Evolutionary conservation across 345 rosid species (phyloP).

Genomic region (Turritis glabra): DNA sequence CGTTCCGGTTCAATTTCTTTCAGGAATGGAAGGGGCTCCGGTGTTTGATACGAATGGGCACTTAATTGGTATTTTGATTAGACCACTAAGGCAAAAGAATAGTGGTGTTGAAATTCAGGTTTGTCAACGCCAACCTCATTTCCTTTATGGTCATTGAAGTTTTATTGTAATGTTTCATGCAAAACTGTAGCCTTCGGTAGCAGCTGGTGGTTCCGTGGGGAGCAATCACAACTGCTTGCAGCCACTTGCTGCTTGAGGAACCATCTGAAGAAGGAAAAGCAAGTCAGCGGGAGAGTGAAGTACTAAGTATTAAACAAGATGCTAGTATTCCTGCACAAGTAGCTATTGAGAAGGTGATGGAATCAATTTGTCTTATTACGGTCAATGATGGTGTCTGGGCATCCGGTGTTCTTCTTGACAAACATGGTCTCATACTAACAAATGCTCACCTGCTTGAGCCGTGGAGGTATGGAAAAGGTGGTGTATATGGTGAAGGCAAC

Average conservation of each 20-base stretch:
- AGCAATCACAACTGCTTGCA: slow-evolving; percentile 87
- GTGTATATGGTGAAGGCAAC: slow-evolving; percentile 44
- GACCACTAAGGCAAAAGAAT: slow-evolving; percentile 80
- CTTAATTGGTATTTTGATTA: slow-evolving; percentile 72
- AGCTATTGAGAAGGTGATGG: slow-evolving; percentile 58
- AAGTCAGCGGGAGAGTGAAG: slow-evolving; percentile 47
- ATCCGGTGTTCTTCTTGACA: slow-evolving; percentile 81
- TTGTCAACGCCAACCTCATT: slow-evolving; percentile 35
- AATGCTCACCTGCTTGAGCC: slow-evolving; percentile 97
- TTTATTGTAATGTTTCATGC: slow-evolving; percentile 55
- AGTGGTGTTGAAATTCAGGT: slow-evolving; percentile 96
- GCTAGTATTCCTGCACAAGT: slow-evolving; percentile 36
- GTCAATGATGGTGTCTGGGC: slow-evolving; percentile 86
- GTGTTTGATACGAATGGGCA: slow-evolving; percentile 57
- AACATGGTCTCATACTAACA: slow-evolving; percentile 80
- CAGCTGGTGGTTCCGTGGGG: slow-evolving; percentile 99
- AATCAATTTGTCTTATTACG: slow-evolving; percentile 81
- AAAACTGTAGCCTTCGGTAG: slow-evolving; percentile 84
- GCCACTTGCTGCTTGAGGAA: slow-evolving; percentile 72
- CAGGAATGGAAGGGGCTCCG: slow-evolving; percentile 96
- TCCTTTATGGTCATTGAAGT: slow-evolving; percentile 36
- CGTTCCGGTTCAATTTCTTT: slow-evolving; percentile 22
- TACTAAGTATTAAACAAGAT: slow-evolving; percentile 13
- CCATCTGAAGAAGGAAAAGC: slow-evolving; percentile 54
- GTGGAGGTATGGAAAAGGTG: slow-evolving; percentile 85